Conservation (phyloP, 306 rosid genomes). For the Amphicarpaea edgeworthii region DNA sequence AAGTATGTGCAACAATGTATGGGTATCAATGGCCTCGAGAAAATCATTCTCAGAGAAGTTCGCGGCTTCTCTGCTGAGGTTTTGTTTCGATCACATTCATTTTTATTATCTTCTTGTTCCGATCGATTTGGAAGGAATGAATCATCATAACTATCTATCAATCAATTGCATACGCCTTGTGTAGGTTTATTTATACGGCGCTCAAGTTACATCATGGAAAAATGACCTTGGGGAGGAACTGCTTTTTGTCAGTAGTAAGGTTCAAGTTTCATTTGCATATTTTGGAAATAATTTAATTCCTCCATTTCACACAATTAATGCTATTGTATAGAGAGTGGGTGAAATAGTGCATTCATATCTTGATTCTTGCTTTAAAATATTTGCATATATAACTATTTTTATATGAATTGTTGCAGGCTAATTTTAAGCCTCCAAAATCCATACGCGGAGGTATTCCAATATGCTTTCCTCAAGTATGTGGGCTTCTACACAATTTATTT, state of each 20-base stretch:
- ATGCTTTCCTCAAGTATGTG: conserved; percentile 82
- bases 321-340: no score
- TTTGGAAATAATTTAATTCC: no score
- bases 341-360: no score
- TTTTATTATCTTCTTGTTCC: not conserved
- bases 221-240: conserved; percentile 76
- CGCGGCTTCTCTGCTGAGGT: conserved; percentile 76
- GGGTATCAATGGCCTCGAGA: conserved; percentile 64
- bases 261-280: conserved; percentile 15
- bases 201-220: conserved; percentile 84
- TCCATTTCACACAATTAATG: no score
- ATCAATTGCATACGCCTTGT: conserved; percentile 9
- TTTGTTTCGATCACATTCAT: no score
- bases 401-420: conserved; percentile 62
- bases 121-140: conserved; percentile 32
- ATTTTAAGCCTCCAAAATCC: conserved; percentile 71
- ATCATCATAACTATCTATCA: not conserved
- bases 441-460: conserved; percentile 86
- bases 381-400: no score
- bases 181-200: conserved; percentile 78
- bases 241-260: conserved; percentile 81
- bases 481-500: conserved; percentile 12
- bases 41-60: conserved; percentile 64
- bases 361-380: no score
- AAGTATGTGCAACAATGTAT: conserved; percentile 51